Percentiles rank a stretch among this genome's conserved stretches.
These are phyloP conservation scores for Suillus subluteus DNA, from an alignment of 768 basidiomycete species.

Conservation along the genomic window DNA sequence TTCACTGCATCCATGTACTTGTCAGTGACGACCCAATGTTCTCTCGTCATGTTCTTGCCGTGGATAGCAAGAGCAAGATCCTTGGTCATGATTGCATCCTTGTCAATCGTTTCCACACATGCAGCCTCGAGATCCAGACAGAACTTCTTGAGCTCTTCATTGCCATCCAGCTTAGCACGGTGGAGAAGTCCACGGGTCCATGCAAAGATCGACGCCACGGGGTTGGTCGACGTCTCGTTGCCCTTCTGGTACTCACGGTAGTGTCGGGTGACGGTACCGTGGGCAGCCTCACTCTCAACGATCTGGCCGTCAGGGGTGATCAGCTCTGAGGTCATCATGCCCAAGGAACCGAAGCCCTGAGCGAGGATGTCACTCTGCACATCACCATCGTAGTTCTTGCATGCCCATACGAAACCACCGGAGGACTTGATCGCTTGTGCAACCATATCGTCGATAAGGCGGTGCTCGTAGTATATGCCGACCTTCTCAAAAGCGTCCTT, in stretches of 20 bases:
- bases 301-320: conserved; percentile 93
- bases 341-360: conserved; percentile 94
- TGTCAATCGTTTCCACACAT: conserved; percentile 90
- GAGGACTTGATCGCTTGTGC: conserved; percentile 96
- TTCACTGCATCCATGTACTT: conserved; percentile 94
- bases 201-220: conserved; percentile 97
- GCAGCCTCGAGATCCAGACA: conserved; percentile 80
- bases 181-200: conserved; percentile 96
- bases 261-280: conserved; percentile 96
- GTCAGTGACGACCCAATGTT: conserved; percentile 96
- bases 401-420: conserved; percentile 86
- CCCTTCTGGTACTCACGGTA: conserved; percentile 98
- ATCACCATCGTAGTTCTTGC: conserved; percentile 84
- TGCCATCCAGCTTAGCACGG: conserved; percentile 90
- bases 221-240: conserved; percentile 97
- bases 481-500: conserved; percentile 67
- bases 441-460: conserved; percentile 97
- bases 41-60: conserved; percentile 87
- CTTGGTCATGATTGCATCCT: conserved; percentile 95
- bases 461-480: conserved; percentile 92
- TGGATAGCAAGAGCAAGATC: conserved; percentile 95
- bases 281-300: conserved; percentile 96
- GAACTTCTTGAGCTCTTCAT: conserved; percentile 73
- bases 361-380: conserved; percentile 93
- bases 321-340: conserved; percentile 98